phyloP scores from a whole-genome alignment of 2,329 filamentous ascomycete genomes.

The Diaporthe capsici region DNA sequence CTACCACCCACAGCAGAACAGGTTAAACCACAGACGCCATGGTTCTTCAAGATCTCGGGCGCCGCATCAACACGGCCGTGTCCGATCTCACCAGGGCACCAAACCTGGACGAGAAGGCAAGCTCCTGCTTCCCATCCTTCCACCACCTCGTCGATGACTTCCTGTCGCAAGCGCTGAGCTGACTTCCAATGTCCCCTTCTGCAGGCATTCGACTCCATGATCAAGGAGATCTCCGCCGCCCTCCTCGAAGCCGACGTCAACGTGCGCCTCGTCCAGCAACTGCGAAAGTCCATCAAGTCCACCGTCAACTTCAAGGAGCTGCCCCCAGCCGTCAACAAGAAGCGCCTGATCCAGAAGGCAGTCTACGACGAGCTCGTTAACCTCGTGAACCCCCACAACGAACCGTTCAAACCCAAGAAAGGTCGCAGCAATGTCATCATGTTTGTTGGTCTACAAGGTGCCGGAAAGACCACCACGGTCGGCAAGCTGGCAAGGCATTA shows the following conservation, averaged over 20 bases:
- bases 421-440: conserved; percentile 97
- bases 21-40: conserved; percentile 63
- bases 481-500: conserved; percentile 97
- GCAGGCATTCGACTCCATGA: conserved; percentile 95
- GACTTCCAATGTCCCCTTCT: conserved; percentile 46
- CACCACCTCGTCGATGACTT: neutral
- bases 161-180: conserved; percentile 46
- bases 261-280: conserved; percentile 89
- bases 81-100: conserved; percentile 91
- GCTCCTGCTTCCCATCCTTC: neutral
- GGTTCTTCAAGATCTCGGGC: conserved; percentile 99
- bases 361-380: conserved; percentile 98
- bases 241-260: conserved; percentile 98
- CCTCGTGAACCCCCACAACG: conserved; percentile 94
- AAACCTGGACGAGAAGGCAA: conserved; percentile 95
- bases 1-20: conserved; percentile 16
- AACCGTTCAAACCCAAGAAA: conserved; percentile 97
- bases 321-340: conserved; percentile 94
- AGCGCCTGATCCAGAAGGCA: conserved; percentile 96
- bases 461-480: conserved; percentile 98
- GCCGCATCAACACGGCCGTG: conserved; percentile 98
- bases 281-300: conserved; percentile 92
- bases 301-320: conserved; percentile 96
- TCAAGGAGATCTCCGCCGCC: conserved; percentile 97
- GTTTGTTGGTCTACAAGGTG: conserved; percentile 98